Conservation (phyloP, 2,329 filamentous ascomycete species). For the Fusarium sulawesiense region DNA sequence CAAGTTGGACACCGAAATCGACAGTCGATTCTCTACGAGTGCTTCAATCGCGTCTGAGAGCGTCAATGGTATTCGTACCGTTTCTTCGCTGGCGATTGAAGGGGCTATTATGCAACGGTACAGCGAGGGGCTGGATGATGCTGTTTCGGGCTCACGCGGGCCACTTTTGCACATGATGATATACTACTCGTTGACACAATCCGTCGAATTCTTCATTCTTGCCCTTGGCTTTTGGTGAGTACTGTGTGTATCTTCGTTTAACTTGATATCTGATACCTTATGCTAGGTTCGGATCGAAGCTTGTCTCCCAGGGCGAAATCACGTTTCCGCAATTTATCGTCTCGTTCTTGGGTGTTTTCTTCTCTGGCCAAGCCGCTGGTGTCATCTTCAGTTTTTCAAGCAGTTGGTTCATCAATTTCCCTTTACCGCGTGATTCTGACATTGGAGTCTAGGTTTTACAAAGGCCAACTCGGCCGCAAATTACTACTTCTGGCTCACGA, state of each 20-base stretch:
- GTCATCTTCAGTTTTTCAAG: constrained; percentile 60
- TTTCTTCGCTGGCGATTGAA: constrained; percentile 56
- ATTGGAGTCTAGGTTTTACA: constrained; percentile 50
- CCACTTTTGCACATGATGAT: constrained; percentile 47
- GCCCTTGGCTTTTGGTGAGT: background rate
- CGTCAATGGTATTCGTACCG: constrained; percentile 52
- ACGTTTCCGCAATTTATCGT: constrained; percentile 64
- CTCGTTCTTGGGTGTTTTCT: constrained; percentile 62
- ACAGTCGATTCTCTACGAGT: constrained; percentile 46
- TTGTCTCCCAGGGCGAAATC: constrained; percentile 56
- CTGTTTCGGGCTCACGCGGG: constrained; percentile 43
- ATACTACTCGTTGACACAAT: constrained; percentile 52
- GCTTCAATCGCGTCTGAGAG: constrained; percentile 57
- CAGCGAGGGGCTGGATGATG: constrained; percentile 45
- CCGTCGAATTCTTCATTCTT: background rate
- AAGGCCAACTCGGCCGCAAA: constrained; percentile 61
- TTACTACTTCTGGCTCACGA: constrained; percentile 60
- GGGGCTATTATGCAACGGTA: constrained; percentile 49
- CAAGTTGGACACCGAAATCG: constrained; percentile 51
- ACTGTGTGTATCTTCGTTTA: rapidly evolving
- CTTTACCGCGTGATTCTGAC: background rate
- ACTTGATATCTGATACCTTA: background rate
- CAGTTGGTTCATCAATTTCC: constrained; percentile 43
- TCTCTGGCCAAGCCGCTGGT: constrained; percentile 53
- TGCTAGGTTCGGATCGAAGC: constrained; percentile 45